Base-by-base conservation (phyloP, 768 basidiomycete species). In the Suillus brevipes region DNA sequence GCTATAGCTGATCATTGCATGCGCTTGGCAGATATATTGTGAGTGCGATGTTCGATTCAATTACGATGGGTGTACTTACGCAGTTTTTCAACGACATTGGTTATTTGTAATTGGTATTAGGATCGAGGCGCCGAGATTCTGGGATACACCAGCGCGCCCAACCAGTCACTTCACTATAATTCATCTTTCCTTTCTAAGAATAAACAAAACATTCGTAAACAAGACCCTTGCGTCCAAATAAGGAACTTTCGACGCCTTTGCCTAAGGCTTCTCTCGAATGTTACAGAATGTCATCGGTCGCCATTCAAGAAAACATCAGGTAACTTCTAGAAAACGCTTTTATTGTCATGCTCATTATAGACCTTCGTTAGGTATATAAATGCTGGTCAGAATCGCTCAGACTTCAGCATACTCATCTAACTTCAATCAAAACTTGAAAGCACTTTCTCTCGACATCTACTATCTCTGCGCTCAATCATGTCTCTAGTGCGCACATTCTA, bases 401-500 rank as follows among this genome's bases (percentile, higher is more conserved):
- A 37, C 55, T n/a, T 5, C 40, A 36, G 40, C 23, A 49, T 20
- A 60, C 59, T 16, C 38, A n/a, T 34, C 20, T 12, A 14, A 36
- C 47, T 47, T 47, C 45, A n/a, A n/a, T n/a, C 45, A 47, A 31
- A 2, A 31, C 31, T 31, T 31, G 31, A 31, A 47, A 56, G n/a
- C 36, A 56, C 3, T 31, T 31, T 31, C 55, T 16, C 14, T 16
- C 37, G 16, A 57, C n/a, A 37, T 38, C n/a, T 38, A 38, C 37
- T 4, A 38, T 37, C 13, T 25, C 20, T 37, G 7, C 23, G 4
- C 53, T 38, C 10, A 37, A 63, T 37, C 62, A 74, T 77, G 74
- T 74, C 75, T 36, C 3, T 73, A 52, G 63, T 70, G 59, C 68
- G 40, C 49, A 69, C 64, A 38, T 55, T 68, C 72, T 80, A 80